These are phyloP conservation scores for Dacryopinax spathularia DNA, from an alignment of 768 basidiomycete species.

Conservation along the genomic window DNA sequence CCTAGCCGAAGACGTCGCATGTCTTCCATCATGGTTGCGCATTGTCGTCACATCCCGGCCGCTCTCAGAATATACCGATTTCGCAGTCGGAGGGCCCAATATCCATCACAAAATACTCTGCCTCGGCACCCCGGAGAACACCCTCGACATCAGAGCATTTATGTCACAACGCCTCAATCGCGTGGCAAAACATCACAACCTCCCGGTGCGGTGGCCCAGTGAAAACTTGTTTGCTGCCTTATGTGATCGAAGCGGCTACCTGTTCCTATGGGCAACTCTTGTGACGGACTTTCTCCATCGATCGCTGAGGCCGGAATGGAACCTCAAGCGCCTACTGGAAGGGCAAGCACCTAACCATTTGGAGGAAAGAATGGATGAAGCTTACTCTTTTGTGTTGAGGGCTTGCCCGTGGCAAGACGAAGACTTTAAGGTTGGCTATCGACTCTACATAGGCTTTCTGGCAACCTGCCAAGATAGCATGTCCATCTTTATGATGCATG, in stretches of 20 bases:
- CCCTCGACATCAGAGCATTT: neutral
- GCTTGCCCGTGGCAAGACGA: neutral
- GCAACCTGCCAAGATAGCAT: neutral
- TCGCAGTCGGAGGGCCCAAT: neutral
- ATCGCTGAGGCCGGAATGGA: neutral
- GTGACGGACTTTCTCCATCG: neutral
- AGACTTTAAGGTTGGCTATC: neutral
- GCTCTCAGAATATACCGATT: conserved; percentile 4
- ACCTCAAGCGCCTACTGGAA: neutral
- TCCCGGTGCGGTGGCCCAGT: neutral
- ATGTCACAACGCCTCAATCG: neutral
- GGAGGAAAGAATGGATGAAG: neutral
- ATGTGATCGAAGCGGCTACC: neutral
- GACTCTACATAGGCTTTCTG: neutral
- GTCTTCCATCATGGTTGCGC: neutral
- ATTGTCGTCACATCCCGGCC: neutral
- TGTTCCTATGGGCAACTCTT: neutral
- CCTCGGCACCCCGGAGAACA: neutral
- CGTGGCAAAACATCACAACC: neutral
- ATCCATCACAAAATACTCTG: neutral
- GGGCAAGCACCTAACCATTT: neutral
- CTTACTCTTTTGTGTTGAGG: neutral
- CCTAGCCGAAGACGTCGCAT: neutral
- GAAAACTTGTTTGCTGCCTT: neutral
- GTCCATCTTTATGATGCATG: neutral